Conservation (phyloP, 2,329 filamentous ascomycete species). For the Fusarium citri region DNA sequence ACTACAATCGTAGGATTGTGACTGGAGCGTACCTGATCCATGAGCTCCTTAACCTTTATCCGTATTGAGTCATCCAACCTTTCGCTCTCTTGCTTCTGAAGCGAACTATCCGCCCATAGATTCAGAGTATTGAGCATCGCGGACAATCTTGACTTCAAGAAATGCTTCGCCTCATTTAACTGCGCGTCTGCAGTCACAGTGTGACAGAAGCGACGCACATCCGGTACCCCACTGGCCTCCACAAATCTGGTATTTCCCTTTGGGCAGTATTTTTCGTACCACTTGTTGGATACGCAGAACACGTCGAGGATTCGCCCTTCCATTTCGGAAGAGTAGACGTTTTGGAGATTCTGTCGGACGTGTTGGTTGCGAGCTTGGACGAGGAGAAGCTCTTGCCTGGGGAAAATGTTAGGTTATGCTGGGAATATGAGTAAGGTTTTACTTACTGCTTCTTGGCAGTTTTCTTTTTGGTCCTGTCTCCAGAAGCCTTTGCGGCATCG, state of each 20-base stretch:
- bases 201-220: slow-evolving; percentile 50
- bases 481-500: slow-evolving; percentile 36
- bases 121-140: slow-evolving; percentile 47
- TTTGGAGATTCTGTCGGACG: slow-evolving; percentile 45
- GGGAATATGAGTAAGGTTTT: not conserved
- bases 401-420: not conserved
- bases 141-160: slow-evolving; percentile 43
- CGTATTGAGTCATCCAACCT: not conserved
- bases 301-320: slow-evolving; percentile 44
- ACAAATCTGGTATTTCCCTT: slow-evolving; percentile 47
- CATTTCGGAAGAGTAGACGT: slow-evolving; percentile 43
- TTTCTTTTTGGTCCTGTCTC: slow-evolving; percentile 41
- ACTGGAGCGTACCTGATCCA: not conserved
- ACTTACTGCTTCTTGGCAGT: slow-evolving; percentile 41
- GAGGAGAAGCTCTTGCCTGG: slow-evolving; percentile 46
- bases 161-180: slow-evolving; percentile 47
- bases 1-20: fast-evolving
- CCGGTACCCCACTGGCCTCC: slow-evolving; percentile 48
- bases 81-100: not conserved
- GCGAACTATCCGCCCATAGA: slow-evolving; percentile 40
- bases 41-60: not conserved
- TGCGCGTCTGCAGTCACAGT: slow-evolving; percentile 50
- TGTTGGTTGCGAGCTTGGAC: slow-evolving; percentile 48
- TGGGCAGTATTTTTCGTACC: slow-evolving; percentile 49
- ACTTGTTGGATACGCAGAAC: slow-evolving; percentile 52